Evolutionary conservation across 805 yeast species (phyloP).

Genomic region (Suhomyces emberorum): DNA sequence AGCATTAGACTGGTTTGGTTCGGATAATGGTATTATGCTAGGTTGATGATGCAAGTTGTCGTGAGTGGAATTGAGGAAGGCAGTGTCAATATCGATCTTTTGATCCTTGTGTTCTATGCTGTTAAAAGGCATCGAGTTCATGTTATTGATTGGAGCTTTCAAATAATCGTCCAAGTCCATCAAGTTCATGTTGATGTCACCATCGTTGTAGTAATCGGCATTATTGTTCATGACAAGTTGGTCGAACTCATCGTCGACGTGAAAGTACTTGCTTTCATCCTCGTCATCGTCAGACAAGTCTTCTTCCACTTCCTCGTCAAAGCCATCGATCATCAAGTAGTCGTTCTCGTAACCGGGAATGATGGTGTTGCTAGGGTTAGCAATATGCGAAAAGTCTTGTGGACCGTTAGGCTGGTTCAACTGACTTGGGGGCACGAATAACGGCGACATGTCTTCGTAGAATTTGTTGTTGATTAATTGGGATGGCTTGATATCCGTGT

Average conservation of each 20-base stretch:
- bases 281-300: constrained; percentile 39
- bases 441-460: constrained; percentile 25
- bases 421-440: constrained; percentile 25
- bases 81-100: constrained; percentile 12
- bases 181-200: constrained; percentile 6
- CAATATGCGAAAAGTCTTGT: constrained; percentile 7
- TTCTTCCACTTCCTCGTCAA: constrained; percentile 43
- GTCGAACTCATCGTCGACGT: constrained; percentile 32
- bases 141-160: constrained; percentile 2
- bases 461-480: constrained; percentile 26
- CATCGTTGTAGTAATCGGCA: constrained; percentile 1
- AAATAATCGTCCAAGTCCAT: constrained; percentile 12
- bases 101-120: constrained; percentile 6
- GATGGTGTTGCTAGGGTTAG: constrained; percentile 9
- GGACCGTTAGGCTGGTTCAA: constrained; percentile 10
- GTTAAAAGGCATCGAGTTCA: background rate
- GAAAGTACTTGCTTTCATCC: constrained; percentile 37
- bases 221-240: constrained; percentile 19
- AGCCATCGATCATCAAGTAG: constrained; percentile 31
- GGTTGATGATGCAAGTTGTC: constrained; percentile 5
- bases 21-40: background rate
- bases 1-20: constrained; percentile 4
- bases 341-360: constrained; percentile 36
- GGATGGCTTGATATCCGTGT: constrained; percentile 42
- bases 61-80: constrained; percentile 9